Base-by-base conservation (phyloP, 2,329 filamentous ascomycete genomes). In the Colletotrichum acutatum region DNA sequence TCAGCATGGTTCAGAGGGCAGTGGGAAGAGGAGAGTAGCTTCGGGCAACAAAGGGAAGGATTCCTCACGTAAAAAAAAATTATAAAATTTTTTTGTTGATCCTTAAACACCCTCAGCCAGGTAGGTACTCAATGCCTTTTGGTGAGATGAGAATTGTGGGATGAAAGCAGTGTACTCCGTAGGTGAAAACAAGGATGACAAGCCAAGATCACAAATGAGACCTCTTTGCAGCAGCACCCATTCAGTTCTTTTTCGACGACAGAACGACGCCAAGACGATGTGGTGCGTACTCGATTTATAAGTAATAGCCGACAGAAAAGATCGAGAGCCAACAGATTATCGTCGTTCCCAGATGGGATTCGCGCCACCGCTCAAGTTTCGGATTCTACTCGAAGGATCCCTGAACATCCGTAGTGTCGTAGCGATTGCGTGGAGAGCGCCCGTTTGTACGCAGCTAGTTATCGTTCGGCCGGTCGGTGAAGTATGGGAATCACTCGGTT, bases 391-490 rank as follows among this genome's bases (percentile, higher is more conserved):
- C 37, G 64, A n/a, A 53, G 58, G 69, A 72, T 58, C 14, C 58
- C 28, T 52, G 12, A 37, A 24, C 30, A 30, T 68, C 63, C 56
- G 49, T 34, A 63, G 24, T 24, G 57, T 63, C 64, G 49, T 24
- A 22, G 64, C 19, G 14, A 49, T 65, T 67, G 34, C 52, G 57
- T 62, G 12, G n/a, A n/a, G 26, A 62, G 34, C 57, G 57, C 69
- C 49, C 58, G 69, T 32, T 60, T 34, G 52, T 49, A 32, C 46
- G 24, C 37, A 37, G 19, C 58, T 68, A 59, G 19, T 30, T 68
- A 42, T 62, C 58, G 34, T 42, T 57, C 57, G 58, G 42, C 58
- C 58, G 52, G 37, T 52, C 57, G 57, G 64, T 67, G 8, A 61
- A 19, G 49, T 24, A n/a, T 32, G n/a, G 60, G 30, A 28, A 37